phyloP scores from a whole-genome alignment of 2,329 filamentous ascomycete genomes.

The Xylaria sp. region DNA sequence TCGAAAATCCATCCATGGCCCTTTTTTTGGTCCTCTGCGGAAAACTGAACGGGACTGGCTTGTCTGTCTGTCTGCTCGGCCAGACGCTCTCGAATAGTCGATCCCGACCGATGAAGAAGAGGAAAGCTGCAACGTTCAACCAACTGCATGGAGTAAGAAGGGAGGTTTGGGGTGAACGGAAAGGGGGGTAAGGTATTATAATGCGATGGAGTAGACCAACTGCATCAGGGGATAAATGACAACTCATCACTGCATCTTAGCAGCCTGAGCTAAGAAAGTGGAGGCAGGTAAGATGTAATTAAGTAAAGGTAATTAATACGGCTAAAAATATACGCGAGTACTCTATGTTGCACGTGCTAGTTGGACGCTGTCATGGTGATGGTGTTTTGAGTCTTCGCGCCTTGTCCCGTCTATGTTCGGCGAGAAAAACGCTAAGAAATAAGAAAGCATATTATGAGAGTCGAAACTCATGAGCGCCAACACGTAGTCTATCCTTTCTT shows the following conservation, averaged over 20 bases:
- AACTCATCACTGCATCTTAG: conserved; percentile 33
- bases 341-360: not conserved
- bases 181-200: conserved; percentile 28
- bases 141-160: conserved; percentile 37
- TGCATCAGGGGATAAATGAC: conserved; percentile 30
- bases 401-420: not conserved
- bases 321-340: not conserved
- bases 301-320: not conserved
- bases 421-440: not conserved
- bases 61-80: not conserved
- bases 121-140: conserved; percentile 28
- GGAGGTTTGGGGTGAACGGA: conserved; percentile 16
- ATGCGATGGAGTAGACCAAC: conserved; percentile 27
- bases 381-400: not conserved
- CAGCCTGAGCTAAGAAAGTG: conserved; percentile 18
- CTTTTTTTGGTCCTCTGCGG: not conserved
- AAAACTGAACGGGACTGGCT: not conserved
- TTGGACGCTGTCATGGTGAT: not conserved
- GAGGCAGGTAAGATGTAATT: not conserved
- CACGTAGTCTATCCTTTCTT: not conserved
- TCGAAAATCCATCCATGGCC: not conserved
- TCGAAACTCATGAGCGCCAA: not conserved
- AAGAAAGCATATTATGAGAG: not conserved
- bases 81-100: not conserved
- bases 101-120: conserved; percentile 7